Evolutionary conservation across 441 rosid species (phyloP).

Genomic region (Adansonia gregorii): DNA sequence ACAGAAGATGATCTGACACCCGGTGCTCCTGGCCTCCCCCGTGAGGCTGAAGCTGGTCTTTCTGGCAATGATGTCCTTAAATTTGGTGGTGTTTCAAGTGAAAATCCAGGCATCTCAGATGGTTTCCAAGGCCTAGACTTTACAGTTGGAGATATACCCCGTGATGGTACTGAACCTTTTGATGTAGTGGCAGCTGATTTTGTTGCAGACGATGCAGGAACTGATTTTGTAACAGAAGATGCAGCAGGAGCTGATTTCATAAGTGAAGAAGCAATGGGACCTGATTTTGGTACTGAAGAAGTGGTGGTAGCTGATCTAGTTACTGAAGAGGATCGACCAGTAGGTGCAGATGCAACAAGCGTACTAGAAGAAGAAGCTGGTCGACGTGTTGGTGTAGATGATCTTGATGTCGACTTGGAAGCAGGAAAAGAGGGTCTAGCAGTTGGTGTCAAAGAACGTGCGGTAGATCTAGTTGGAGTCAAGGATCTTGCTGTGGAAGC

Average conservation of each 20-base stretch:
- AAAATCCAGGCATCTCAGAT: slow-evolving; percentile 56
- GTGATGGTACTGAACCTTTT: slow-evolving; percentile 47
- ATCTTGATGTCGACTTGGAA: slow-evolving; percentile 48
- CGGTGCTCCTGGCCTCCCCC: slow-evolving; percentile 55
- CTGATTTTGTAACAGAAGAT: slow-evolving; percentile 43
- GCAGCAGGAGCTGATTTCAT: slow-evolving; percentile 47
- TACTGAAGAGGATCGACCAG: slow-evolving; percentile 50
- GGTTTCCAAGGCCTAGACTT: slow-evolving; percentile 62
- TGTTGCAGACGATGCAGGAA: slow-evolving; percentile 35
- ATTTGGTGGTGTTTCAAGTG: slow-evolving; percentile 58
- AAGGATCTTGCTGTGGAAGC: slow-evolving; percentile 42
- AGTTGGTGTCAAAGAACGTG: slow-evolving; percentile 62
- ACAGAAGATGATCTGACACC: slow-evolving; percentile 42
- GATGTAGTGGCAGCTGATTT: slow-evolving; percentile 46
- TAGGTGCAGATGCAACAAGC: slow-evolving; percentile 39
- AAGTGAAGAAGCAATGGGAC: slow-evolving; percentile 36
- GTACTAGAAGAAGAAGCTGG: slow-evolving; percentile 40
- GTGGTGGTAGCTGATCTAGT: slow-evolving; percentile 15
- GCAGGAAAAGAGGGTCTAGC: slow-evolving; percentile 46
- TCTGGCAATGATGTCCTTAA: slow-evolving; percentile 50
- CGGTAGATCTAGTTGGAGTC: slow-evolving; percentile 50
- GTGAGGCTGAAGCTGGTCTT: slow-evolving; percentile 69
- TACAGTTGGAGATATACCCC: slow-evolving; percentile 50
- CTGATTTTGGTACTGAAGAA: slow-evolving; percentile 44
- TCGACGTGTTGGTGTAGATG: slow-evolving; percentile 38